Percentiles rank a stretch among this genome's conserved stretches.
Evolutionary conservation across 2,329 filamentous ascomycete genomes (phyloP).

Genomic region (Ilyonectria destructans): DNA sequence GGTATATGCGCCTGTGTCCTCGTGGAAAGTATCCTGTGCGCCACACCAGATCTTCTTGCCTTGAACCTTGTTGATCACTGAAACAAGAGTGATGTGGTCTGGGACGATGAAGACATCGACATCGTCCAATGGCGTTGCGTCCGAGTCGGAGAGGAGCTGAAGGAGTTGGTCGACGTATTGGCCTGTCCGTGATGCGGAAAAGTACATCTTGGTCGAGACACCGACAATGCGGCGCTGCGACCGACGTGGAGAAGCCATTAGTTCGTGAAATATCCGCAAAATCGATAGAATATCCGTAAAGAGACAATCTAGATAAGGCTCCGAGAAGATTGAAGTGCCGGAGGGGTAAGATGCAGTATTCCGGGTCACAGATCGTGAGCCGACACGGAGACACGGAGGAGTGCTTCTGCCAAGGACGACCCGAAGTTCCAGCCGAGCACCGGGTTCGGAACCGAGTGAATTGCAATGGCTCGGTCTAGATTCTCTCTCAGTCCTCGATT

Average conservation of each 20-base stretch:
- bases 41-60: slow-evolving; percentile 70
- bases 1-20: slow-evolving; percentile 81
- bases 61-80: slow-evolving; percentile 65
- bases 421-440: slow-evolving; percentile 1
- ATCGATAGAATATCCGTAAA: neutral
- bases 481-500: neutral
- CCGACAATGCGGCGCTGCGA: slow-evolving; percentile 74
- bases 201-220: slow-evolving; percentile 87
- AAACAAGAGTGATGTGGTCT: slow-evolving; percentile 80
- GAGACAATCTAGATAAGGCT: neutral
- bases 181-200: slow-evolving; percentile 76
- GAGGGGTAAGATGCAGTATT: too few species aligned
- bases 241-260: slow-evolving; percentile 51
- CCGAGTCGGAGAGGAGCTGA: slow-evolving; percentile 60
- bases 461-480: neutral
- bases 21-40: slow-evolving; percentile 83
- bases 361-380: neutral
- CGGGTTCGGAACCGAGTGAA: neutral
- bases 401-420: neutral
- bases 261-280: neutral
- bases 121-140: slow-evolving; percentile 61
- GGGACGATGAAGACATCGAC: slow-evolving; percentile 85
- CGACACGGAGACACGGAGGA: neutral
- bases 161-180: slow-evolving; percentile 69
- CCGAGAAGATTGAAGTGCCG: neutral